phyloP scores from a whole-genome alignment of 371 early-diverging fungal species.

The Apophysomyces variabilis region DNA sequence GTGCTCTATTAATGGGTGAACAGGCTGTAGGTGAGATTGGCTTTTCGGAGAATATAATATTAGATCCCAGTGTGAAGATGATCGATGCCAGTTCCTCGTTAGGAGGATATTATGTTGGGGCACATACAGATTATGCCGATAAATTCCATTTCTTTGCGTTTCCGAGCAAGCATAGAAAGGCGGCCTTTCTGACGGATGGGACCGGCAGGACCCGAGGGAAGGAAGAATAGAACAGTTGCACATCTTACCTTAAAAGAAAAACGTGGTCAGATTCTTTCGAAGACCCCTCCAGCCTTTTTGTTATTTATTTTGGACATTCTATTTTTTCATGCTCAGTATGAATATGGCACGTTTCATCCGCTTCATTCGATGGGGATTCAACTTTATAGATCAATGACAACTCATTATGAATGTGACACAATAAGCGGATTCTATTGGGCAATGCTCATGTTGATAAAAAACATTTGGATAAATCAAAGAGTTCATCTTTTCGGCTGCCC shows the following conservation, averaged over 20 bases:
- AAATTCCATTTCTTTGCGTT: constrained; percentile 10
- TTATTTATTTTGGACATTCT: no score
- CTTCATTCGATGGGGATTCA: background rate
- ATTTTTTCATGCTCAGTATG: constrained; percentile 9
- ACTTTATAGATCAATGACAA: background rate
- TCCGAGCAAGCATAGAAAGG: background rate
- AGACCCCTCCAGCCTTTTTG: background rate
- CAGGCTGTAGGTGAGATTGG: constrained; percentile 54
- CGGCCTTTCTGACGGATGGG: background rate
- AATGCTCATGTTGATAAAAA: background rate
- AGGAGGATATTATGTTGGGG: constrained; percentile 47
- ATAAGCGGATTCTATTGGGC: background rate
- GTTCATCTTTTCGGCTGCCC: background rate
- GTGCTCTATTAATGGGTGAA: constrained; percentile 38
- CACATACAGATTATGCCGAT: constrained; percentile 40
- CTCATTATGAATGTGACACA: background rate
- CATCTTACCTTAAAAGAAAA: background rate
- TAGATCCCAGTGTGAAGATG: constrained; percentile 34
- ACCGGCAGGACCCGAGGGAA: constrained; percentile 8
- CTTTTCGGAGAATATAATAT: constrained; percentile 24
- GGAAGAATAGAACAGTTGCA: background rate
- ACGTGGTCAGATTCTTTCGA: background rate
- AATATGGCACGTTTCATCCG: constrained; percentile 5
- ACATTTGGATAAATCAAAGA: background rate
- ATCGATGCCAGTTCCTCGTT: constrained; percentile 43